These are phyloP conservation scores for Annulohypoxylon stygium DNA, from an alignment of 495 filamentous ascomycete species.

Conservation along the genomic window DNA sequence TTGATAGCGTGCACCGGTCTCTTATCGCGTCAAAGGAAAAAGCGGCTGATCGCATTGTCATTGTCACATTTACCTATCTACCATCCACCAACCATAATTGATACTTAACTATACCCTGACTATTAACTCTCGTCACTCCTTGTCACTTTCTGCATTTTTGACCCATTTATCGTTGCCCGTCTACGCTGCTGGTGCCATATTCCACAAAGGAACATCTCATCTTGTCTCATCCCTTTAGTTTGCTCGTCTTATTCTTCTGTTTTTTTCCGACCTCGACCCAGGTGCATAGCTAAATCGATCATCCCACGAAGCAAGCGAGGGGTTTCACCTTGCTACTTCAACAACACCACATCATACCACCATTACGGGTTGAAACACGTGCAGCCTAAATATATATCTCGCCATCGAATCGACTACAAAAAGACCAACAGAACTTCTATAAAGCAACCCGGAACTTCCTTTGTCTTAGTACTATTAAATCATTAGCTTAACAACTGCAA, in stretches of 20 bases:
- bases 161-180: conserved; percentile 7
- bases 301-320: conserved; percentile 28
- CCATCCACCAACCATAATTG: conserved; percentile 2
- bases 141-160: conserved; percentile 8
- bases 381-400: conserved; percentile 22
- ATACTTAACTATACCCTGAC: conserved; percentile 9
- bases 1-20: conserved; percentile 28
- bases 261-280: conserved; percentile 16
- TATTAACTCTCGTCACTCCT: conserved; percentile 10
- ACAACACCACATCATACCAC: conserved; percentile 48
- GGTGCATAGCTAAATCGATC: conserved; percentile 26
- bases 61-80: conserved; percentile 18
- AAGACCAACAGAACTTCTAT: conserved; percentile 1
- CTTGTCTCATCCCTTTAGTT: conserved; percentile 25
- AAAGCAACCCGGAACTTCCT: background rate
- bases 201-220: conserved; percentile 37
- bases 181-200: conserved; percentile 16
- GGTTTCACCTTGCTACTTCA: conserved; percentile 40
- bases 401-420: conserved; percentile 32
- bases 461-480: conserved; percentile 12
- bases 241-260: background rate
- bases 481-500: conserved; percentile 6
- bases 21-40: conserved; percentile 32
- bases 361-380: conserved; percentile 28
- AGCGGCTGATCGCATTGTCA: conserved; percentile 37